A percentile compares a stretch with the other conserved stretches of the same genome.
Evolutionary conservation across 2,329 filamentous ascomycete species (phyloP).

Genomic region (Plectosphaerella cucumerina): DNA sequence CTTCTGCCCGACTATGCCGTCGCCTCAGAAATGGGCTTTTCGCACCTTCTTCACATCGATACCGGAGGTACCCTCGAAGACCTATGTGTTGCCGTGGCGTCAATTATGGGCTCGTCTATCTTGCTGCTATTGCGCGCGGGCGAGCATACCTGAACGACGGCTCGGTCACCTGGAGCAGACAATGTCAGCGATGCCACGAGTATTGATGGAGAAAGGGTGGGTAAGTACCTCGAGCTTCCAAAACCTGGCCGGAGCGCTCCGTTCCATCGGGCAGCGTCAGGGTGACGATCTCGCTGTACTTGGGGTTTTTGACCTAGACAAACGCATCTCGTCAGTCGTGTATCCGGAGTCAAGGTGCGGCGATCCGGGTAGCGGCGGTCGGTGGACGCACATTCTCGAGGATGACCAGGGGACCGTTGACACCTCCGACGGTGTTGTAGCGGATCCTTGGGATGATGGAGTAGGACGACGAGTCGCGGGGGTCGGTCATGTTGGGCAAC

Average conservation of each 20-base stretch:
- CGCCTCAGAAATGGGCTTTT: background rate
- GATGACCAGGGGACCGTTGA: slow-evolving; percentile 97
- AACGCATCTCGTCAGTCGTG: background rate
- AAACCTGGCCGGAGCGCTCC: slow-evolving; percentile 87
- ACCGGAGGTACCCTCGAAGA: slow-evolving; percentile 94
- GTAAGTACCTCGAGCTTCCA: slow-evolving; percentile 86
- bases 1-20: background rate
- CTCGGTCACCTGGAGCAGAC: slow-evolving; percentile 69
- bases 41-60: slow-evolving; percentile 98
- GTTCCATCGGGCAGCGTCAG: slow-evolving; percentile 94
- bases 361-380: no score
- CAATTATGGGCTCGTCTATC: slow-evolving; percentile 19
- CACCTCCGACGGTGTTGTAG: slow-evolving; percentile 97
- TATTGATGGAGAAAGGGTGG: slow-evolving; percentile 1
- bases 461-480: slow-evolving; percentile 56
- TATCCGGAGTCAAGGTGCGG: no score
- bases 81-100: slow-evolving; percentile 43
- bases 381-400: slow-evolving; percentile 76
- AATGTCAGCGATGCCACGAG: slow-evolving; percentile 15
- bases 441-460: slow-evolving; percentile 62
- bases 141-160: slow-evolving; percentile 79
- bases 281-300: slow-evolving; percentile 96
- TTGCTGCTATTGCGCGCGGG: slow-evolving; percentile 6
- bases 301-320: slow-evolving; percentile 86
- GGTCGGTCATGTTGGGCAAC: slow-evolving; percentile 45